Evolutionary conservation across 1,284 basidiomycete species (phyloP).

Genomic region (Pascua guehoae): DNA sequence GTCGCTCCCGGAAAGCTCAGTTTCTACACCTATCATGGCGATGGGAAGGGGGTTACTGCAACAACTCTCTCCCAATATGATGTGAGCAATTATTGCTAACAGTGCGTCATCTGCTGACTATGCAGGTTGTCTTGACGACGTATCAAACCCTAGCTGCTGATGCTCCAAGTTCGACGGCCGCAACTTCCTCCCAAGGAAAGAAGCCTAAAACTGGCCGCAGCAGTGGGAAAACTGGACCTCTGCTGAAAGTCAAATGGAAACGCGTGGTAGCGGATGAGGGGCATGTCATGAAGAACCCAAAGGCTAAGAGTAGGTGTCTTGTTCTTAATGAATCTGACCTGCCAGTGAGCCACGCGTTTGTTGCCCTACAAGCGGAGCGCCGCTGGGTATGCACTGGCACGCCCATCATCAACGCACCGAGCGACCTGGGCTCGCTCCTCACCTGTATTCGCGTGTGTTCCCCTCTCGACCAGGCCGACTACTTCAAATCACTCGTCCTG

Average conservation of each 20-base stretch:
- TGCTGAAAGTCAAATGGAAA: constrained; percentile 78
- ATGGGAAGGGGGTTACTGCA: constrained; percentile 60
- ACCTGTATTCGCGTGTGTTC: constrained; percentile 74
- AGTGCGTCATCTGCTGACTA: not conserved
- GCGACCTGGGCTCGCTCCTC: constrained; percentile 76
- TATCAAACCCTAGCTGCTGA: constrained; percentile 61
- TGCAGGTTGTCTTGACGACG: constrained; percentile 72
- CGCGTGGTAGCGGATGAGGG: constrained; percentile 83
- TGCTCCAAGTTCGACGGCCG: constrained; percentile 5
- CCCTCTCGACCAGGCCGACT: constrained; percentile 74
- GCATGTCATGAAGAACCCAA: constrained; percentile 77
- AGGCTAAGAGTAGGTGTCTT: constrained; percentile 60
- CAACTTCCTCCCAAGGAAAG: constrained; percentile 24
- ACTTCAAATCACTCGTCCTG: constrained; percentile 70
- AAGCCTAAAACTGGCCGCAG: constrained; percentile 23
- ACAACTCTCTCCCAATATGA: constrained; percentile 66
- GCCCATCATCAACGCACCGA: constrained; percentile 81
- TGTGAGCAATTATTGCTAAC: constrained; percentile 23
- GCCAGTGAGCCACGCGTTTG: constrained; percentile 64
- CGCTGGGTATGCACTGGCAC: constrained; percentile 64
- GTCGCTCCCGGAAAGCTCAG: constrained; percentile 59
- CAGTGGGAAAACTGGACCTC: constrained; percentile 45
- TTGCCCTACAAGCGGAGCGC: constrained; percentile 64
- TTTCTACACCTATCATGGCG: constrained; percentile 62
- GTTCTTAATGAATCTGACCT: constrained; percentile 1